Base-by-base conservation (phyloP, 2,329 filamentous ascomycete species). In the Pseudogymnoascus sp. region DNA sequence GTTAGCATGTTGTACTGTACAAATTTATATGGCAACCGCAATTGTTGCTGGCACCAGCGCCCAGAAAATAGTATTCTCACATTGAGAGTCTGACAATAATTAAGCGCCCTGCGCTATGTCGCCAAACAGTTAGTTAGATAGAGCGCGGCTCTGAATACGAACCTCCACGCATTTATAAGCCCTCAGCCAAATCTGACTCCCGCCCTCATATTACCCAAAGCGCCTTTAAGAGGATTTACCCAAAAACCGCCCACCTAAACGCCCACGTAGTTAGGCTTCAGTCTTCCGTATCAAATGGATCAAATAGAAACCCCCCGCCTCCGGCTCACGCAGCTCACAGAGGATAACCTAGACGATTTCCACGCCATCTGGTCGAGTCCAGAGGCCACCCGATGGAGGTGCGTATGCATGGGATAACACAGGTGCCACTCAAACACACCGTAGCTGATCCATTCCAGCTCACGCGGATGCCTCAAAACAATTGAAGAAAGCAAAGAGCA, bases 331-430 rank as follows among this genome's bases (percentile, higher is more conserved):
- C 38, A 37, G 37, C 59, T 63, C 16, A 21, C 61, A 14, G 36
- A 46, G 11, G 11, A 21, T 28, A 25, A 64, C 23, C 25, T 63
- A 3, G n/a, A 40, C 21, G 63, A 59, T 6, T 64, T 64, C 23
- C 63, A 64, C 34, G 36, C 53, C 3, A 64, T 64, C 12, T 64
- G 63, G 63, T 63, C 61, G 8, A 59, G 37, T 34, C 23, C 25
- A 21, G 61, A 64, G 18, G 61, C 63, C 7, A 63, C 63, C 25
- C 16, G 44, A 59, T 64, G 63, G 61, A 64, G 63, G 61, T 63
- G 10, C 11, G 44, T 60, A 40, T 6, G 4, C 37, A 60, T 31
- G 8, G 8, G 0, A 5, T 4, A n/a, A 25, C 0, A n/a, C 5
- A 8, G n/a, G 12, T 6, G 7, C n/a, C 14, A 5, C 25, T 16